Conservation (phyloP, 257 asterid genomes). For the Paraleonurus japonicus region DNA sequence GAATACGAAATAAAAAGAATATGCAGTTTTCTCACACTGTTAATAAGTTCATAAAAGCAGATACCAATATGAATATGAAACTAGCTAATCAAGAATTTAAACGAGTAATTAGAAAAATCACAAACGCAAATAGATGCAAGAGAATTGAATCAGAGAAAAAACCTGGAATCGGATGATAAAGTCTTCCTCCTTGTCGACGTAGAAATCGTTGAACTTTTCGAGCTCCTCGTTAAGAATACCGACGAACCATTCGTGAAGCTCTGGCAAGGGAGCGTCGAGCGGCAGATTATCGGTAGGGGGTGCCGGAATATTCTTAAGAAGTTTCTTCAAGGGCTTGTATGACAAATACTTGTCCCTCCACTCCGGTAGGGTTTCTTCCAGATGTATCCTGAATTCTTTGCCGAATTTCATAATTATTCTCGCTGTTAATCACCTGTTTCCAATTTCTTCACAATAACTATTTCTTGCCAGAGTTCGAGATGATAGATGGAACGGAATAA, state of each 20-base stretch:
- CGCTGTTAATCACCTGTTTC: neutral
- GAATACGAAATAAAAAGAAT: neutral
- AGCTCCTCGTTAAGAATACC: slow-evolving; percentile 71
- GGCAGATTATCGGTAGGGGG: slow-evolving; percentile 32
- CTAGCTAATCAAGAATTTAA: slow-evolving; percentile 15
- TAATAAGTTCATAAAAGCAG: neutral
- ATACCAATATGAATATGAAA: slow-evolving; percentile 16
- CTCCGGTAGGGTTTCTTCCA: slow-evolving; percentile 85
- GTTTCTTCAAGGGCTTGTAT: slow-evolving; percentile 78
- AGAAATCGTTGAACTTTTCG: slow-evolving; percentile 90
- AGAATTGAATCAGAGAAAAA: neutral
- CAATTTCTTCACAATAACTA: neutral
- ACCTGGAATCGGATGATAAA: slow-evolving; percentile 93
- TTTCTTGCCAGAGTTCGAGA: neutral
- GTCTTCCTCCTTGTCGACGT: slow-evolving; percentile 95
- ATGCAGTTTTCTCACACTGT: neutral
- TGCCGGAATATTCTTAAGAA: slow-evolving; percentile 59
- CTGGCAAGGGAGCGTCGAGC: slow-evolving; percentile 32
- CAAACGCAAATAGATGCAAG: neutral
- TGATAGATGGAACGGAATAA: neutral
- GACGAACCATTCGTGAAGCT: slow-evolving; percentile 70
- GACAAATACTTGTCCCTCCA: slow-evolving; percentile 93
- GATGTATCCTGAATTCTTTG: slow-evolving; percentile 71
- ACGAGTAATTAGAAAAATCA: neutral
- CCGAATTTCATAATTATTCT: slow-evolving; percentile 63